Conservation (phyloP, 2,329 filamentous ascomycete species). For the Dendryphion nanum region DNA sequence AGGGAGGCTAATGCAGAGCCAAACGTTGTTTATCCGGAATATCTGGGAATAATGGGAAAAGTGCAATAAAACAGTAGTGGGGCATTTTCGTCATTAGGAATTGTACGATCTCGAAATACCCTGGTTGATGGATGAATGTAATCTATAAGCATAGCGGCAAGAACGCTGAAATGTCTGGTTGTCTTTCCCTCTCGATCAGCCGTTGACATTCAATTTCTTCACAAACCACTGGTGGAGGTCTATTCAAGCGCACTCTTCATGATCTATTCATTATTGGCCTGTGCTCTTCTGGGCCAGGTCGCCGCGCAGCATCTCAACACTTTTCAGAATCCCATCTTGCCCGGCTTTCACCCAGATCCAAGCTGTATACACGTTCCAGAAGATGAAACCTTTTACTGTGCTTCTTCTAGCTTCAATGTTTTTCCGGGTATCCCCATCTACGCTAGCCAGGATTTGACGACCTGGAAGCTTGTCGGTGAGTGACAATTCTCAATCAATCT, state of each 20-base stretch:
- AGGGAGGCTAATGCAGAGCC: constrained; percentile 10
- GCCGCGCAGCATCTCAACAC: constrained; percentile 2
- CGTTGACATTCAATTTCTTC: too few species aligned
- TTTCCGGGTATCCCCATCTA: constrained; percentile 56
- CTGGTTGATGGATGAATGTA: too few species aligned
- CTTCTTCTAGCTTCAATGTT: constrained; percentile 52
- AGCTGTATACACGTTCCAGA: constrained; percentile 44
- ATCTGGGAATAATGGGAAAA: constrained; percentile 6
- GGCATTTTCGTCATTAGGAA: too few species aligned
- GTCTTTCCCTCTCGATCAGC: not conserved
- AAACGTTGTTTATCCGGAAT: constrained; percentile 13
- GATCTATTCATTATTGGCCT: too few species aligned
- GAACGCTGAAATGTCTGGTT: constrained; percentile 2
- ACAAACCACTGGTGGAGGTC: too few species aligned
- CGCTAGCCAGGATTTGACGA: constrained; percentile 47
- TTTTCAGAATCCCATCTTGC: constrained; percentile 47
- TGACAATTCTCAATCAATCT: constrained; percentile 1
- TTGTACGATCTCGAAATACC: too few species aligned
- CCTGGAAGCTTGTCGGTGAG: constrained; percentile 49
- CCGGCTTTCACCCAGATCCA: constrained; percentile 53
- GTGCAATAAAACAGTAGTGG: not conserved
- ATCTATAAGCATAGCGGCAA: constrained; percentile 14
- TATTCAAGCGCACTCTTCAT: too few species aligned
- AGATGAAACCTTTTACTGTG: constrained; percentile 52
- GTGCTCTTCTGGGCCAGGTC: not conserved